Conservation (phyloP, 805 yeast genomes). For the Cyberlindnera mississippiensis region DNA sequence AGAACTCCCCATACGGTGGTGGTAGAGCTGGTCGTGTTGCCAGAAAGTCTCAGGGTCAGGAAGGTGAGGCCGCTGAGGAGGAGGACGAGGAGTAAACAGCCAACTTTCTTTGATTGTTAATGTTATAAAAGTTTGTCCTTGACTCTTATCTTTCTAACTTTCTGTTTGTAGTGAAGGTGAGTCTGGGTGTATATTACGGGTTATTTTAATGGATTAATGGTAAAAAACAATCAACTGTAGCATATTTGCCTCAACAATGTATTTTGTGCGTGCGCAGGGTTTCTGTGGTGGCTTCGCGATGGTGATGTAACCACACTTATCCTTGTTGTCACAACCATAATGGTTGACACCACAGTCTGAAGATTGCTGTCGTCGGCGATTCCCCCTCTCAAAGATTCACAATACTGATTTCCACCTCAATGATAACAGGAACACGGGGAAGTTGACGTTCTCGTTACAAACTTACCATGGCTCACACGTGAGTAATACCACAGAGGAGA, state of each 20-base stretch:
- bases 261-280: too few relatives aligned
- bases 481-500: too few relatives aligned
- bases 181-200: conserved; percentile 10
- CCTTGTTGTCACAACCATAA: neutral
- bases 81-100: conserved; percentile 55
- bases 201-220: conserved; percentile 5
- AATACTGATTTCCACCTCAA: too few relatives aligned
- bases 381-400: too few relatives aligned
- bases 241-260: too few relatives aligned
- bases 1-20: conserved; percentile 99
- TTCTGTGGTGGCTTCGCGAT: neutral
- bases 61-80: conserved; percentile 69
- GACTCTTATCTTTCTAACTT: too few relatives aligned
- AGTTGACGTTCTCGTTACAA: too few relatives aligned
- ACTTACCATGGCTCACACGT: conserved; percentile 23
- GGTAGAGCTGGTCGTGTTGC: conserved; percentile 99
- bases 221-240: too few relatives aligned
- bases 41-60: conserved; percentile 70
- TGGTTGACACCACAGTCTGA: too few relatives aligned
- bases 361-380: neutral
- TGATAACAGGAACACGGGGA: too few relatives aligned
- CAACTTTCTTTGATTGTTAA: conserved; percentile 12
- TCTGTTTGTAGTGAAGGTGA: conserved; percentile 6
- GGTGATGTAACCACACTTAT: neutral
- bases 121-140: conserved; percentile 12